Conservation (phyloP, 306 rosid species). For the Acacia melanoxylon region DNA sequence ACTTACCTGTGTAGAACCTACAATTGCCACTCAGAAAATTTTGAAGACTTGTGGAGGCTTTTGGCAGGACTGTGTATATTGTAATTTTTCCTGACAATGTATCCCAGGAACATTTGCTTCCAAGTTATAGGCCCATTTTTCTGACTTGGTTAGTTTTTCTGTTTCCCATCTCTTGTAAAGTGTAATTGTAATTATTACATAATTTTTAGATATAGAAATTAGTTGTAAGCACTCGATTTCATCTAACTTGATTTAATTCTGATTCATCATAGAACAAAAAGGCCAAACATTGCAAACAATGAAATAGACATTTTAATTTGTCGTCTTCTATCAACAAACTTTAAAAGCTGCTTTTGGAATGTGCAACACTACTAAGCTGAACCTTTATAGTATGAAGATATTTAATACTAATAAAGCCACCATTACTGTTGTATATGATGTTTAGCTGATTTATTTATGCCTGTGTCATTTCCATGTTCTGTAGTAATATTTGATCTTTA, state of each 20-base stretch:
- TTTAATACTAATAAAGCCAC: neutral
- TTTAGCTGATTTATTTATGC: neutral
- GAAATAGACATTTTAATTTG: neutral
- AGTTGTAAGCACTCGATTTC: constrained; percentile 38
- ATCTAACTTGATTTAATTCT: constrained; percentile 20
- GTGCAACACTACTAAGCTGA: neutral
- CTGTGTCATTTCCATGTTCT: neutral
- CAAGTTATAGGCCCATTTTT: constrained; percentile 79
- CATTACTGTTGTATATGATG: neutral
- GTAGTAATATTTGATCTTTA: neutral
- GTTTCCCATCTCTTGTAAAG: constrained; percentile 70
- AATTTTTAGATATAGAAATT: constrained; percentile 44
- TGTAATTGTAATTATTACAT: constrained; percentile 64
- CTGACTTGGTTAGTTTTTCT: constrained; percentile 96
- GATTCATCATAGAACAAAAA: neutral
- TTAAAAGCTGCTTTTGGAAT: neutral
- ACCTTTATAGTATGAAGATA: neutral
- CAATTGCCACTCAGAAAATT: constrained; percentile 56
- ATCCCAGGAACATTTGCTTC: constrained; percentile 86
- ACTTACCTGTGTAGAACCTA: constrained; percentile 54
- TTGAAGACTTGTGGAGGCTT: constrained; percentile 78
- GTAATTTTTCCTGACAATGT: constrained; percentile 95
- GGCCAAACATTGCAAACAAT: neutral
- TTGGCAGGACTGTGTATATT: constrained; percentile 94
- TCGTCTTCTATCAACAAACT: neutral